Evolutionary conservation across 1,284 basidiomycete genomes (phyloP), one percentile per base, ranked within the genome.

Genomic region (Pseudozyma sp.): DNA sequence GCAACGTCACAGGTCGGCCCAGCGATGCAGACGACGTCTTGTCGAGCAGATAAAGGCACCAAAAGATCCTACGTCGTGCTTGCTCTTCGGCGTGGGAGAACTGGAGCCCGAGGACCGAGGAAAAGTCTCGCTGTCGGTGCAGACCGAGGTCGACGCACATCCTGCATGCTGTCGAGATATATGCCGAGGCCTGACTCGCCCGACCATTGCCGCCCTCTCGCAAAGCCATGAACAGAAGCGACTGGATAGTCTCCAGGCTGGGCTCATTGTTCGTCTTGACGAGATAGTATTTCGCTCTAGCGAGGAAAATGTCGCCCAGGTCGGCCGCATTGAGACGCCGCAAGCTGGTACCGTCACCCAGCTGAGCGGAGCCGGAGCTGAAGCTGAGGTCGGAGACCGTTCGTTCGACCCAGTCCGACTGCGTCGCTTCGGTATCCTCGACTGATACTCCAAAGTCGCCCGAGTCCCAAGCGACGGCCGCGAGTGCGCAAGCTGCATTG

Each of bases 101-200:
- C 2, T 68, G 59, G 33, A 65, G 33, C 2, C 75, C 76, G 5
- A 74, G 52, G 46, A 68, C 65, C 8, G 65, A 63, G 0, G 66
- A 56, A 31, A 70, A 68, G 42, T 75, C 59, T 7, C 67, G 43
- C 42, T 75, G 64, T 8, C 79, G 65, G 44, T 81, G 79, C 29
- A 79, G 53, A 4, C 79, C 77, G 11, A 81, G 54, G 34, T 79
- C 79, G 45, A 78, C 65, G 34, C 64, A 73, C 71, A 80, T 77
- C 13, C 77, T 56, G 29, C 71, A 76, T 9, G 78, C 78, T 5
- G 63, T 67, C 17, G 58, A 68, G 8, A 69, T 55, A 39, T 79
- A 79, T 8, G 68, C 64, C 11, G 76, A 73, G 4, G 71, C 65
- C 42, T 78, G 73, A 30, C 58, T 71, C 8, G 71, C 65, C 16